A percentile compares a stretch with the other conserved stretches of the same genome.
Conservation (phyloP, 2,329 filamentous ascomycete species). For the Orbilia javanica region DNA sequence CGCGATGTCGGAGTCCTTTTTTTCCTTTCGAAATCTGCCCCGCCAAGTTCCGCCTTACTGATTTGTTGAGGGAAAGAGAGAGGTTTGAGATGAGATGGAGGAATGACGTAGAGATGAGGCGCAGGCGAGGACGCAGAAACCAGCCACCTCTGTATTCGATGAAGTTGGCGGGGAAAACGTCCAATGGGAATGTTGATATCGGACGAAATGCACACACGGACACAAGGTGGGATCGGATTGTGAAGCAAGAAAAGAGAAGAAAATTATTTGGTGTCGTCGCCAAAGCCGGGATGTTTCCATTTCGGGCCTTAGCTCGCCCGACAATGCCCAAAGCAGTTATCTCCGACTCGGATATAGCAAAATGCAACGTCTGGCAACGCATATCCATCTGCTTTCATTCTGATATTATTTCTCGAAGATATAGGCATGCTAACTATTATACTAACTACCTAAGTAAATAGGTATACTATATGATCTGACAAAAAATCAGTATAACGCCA, state of each 20-base stretch:
- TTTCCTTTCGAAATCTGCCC: conserved; percentile 23
- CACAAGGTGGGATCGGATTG: background rate
- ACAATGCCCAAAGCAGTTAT: conserved; percentile 20
- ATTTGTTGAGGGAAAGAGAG: background rate
- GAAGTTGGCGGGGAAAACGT: background rate
- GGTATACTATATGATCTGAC: background rate
- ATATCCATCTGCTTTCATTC: background rate
- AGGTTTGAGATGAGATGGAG: background rate
- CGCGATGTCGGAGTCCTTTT: background rate
- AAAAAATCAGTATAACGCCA: conserved; percentile 2
- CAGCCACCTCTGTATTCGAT: background rate
- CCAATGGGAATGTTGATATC: conserved; percentile 12
- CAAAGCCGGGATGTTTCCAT: conserved; percentile 46
- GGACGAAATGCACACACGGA: background rate
- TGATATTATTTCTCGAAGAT: background rate
- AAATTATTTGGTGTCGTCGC: conserved; percentile 36
- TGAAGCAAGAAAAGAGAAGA: conserved; percentile 11
- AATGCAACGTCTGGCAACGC: conserved; percentile 46
- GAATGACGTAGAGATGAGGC: conserved; percentile 22
- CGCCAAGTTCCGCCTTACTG: conserved; percentile 52
- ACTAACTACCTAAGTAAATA: too few relatives aligned
- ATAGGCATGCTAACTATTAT: background rate
- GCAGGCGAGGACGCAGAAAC: conserved; percentile 4
- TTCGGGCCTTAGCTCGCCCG: conserved; percentile 48
- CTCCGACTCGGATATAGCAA: conserved; percentile 40